Evolutionary conservation across 768 basidiomycete genomes (phyloP).

Genomic region (Scleroderma bovista): DNA sequence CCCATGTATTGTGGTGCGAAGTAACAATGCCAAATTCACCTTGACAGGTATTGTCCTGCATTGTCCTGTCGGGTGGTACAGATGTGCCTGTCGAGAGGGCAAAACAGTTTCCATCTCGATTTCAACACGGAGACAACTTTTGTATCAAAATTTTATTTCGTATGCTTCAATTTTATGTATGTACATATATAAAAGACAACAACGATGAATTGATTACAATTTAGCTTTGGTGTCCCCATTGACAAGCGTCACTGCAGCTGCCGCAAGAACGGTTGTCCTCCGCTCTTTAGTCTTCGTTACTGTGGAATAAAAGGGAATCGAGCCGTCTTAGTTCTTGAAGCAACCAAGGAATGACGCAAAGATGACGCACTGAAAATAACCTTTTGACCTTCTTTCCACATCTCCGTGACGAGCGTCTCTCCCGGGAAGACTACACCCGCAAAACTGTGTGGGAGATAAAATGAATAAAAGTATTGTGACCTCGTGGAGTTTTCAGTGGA

Average conservation of each 20-base stretch:
- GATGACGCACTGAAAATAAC: slow-evolving; percentile 82
- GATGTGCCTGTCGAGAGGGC: not conserved
- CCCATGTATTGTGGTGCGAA: not conserved
- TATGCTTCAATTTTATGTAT: no score
- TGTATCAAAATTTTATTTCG: no score
- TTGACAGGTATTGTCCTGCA: no score
- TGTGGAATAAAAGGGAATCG: slow-evolving; percentile 25
- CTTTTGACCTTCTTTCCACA: slow-evolving; percentile 95
- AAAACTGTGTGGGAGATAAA: slow-evolving; percentile 47
- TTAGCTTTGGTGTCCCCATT: slow-evolving; percentile 51
- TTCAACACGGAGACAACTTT: no score
- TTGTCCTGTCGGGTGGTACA: not conserved
- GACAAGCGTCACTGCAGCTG: slow-evolving; percentile 74
- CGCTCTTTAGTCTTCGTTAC: slow-evolving; percentile 89
- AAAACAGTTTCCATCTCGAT: no score
- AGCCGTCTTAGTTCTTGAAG: not conserved
- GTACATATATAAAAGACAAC: no score
- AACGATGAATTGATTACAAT: slow-evolving; percentile 31
- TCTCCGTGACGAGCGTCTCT: slow-evolving; percentile 90
- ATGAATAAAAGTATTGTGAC: not conserved
- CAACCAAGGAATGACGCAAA: not conserved
- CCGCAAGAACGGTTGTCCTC: slow-evolving; percentile 60
- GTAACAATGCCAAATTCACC: not conserved
- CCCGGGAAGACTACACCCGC: slow-evolving; percentile 91
- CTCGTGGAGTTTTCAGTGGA: not conserved